Evolutionary conservation across 2,329 filamentous ascomycete species (phyloP).

Genomic region (Eutypa lata): DNA sequence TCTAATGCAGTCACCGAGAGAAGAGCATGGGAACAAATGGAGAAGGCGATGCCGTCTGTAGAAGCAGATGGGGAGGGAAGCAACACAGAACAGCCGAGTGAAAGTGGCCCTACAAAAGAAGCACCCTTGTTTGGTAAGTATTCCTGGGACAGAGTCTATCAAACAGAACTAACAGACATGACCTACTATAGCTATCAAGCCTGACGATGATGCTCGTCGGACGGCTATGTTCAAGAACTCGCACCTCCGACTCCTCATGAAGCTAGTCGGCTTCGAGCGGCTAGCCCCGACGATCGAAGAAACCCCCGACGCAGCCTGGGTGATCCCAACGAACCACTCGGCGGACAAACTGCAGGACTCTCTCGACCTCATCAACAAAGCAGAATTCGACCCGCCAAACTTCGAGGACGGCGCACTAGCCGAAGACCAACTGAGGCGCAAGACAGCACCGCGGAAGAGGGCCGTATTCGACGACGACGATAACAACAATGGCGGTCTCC

Average conservation of each 20-base stretch:
- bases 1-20: slow-evolving; percentile 68
- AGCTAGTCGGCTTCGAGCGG: slow-evolving; percentile 67
- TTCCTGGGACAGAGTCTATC: background rate
- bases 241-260: slow-evolving; percentile 81
- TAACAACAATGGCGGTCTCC: slow-evolving; percentile 41
- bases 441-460: slow-evolving; percentile 52
- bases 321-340: slow-evolving; percentile 65
- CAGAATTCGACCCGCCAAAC: slow-evolving; percentile 72
- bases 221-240: slow-evolving; percentile 85
- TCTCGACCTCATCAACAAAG: slow-evolving; percentile 70
- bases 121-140: slow-evolving; percentile 53
- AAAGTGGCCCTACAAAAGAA: slow-evolving; percentile 30
- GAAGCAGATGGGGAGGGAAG: slow-evolving; percentile 27
- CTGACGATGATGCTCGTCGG: slow-evolving; percentile 64
- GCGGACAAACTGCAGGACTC: slow-evolving; percentile 65
- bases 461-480: slow-evolving; percentile 70
- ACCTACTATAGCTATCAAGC: slow-evolving; percentile 49
- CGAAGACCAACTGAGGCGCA: slow-evolving; percentile 75
- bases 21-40: slow-evolving; percentile 71
- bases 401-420: slow-evolving; percentile 75
- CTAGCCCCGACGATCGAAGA: slow-evolving; percentile 57
- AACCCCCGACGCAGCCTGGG: slow-evolving; percentile 73
- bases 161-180: slow-evolving; percentile 17
- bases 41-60: slow-evolving; percentile 53
- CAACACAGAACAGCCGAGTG: slow-evolving; percentile 19